These are phyloP conservation scores for Fragaria iinumae DNA, from an alignment of 306 rosid genomes.

Conservation along the genomic window DNA sequence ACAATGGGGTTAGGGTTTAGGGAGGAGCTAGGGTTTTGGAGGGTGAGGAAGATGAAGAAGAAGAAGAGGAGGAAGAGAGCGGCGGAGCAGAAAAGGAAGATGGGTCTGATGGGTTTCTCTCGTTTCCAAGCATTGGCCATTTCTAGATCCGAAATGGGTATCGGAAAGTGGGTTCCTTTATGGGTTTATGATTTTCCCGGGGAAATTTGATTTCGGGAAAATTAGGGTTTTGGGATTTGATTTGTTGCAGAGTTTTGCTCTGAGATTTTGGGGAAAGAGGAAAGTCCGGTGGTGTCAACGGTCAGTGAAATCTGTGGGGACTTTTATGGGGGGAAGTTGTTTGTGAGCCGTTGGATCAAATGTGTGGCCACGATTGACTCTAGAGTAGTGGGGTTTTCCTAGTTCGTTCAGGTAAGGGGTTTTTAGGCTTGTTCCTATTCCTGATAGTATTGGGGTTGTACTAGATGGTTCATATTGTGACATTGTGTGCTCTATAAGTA, in stretches of 20 bases:
- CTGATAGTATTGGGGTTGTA: no score
- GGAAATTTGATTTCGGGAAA: constrained; percentile 20
- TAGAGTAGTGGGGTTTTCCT: not conserved
- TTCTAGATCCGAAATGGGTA: constrained; percentile 13
- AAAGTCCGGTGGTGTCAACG: not conserved
- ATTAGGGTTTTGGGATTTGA: not conserved
- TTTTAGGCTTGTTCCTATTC: no score
- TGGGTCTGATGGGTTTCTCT: constrained; percentile 63
- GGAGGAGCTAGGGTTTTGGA: constrained; percentile 27
- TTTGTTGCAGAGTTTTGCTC: not conserved
- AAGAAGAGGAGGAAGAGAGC: constrained; percentile 45
- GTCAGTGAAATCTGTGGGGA: not conserved
- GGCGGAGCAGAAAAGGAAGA: constrained; percentile 31
- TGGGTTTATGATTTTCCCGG: not conserved
- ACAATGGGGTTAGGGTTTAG: constrained; percentile 12
- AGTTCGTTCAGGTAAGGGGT: not conserved
- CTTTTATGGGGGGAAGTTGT: not conserved
- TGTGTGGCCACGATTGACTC: not conserved
- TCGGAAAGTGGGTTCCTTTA: not conserved
- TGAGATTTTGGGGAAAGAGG: not conserved
- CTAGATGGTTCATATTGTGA: not conserved
- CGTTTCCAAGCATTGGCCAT: constrained; percentile 97
- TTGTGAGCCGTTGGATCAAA: constrained; percentile 3
- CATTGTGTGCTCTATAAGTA: not conserved
- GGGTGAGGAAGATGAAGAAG: constrained; percentile 42